Base-by-base conservation (phyloP, 208 protist species). In the Trypanosoma caninum region DNA sequence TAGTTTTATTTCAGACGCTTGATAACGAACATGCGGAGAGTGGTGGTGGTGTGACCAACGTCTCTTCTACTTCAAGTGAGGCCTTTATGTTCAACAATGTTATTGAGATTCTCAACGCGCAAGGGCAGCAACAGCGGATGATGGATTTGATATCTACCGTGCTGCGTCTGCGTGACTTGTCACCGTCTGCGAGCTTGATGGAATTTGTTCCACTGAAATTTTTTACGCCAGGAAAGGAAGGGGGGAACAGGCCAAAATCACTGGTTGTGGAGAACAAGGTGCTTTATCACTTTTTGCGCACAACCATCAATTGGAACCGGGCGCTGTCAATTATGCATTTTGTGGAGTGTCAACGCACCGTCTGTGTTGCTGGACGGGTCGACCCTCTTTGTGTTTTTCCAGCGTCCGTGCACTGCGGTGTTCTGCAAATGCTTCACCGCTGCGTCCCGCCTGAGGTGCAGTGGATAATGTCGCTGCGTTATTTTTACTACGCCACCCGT, bases 381-480 rank as follows among this genome's bases (percentile, higher is more conserved):
- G 14, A 23, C 44, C 35, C 37, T 14, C 18, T 46, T 67, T 27
- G 23, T 34, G 16, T 51, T 25, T 38, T 60, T 11, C 69, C 77
- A 6, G 25, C 57, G 2, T 62, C 72, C 18, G 74, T 80, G 41
- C 78, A 84, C 50, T 80, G 69, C 37, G 74, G 65, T 37, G 53
- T 66, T 11, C 20, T 84, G 2, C 38, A 60, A 16, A 64, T 67
- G 27, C 37, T 84, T n/a, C 47, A 54, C 11, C 65, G 59, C 23
- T 45, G 56, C 30, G 57, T 53, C 11, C 31, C 71, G 27, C 34
- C 20, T 10, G 31, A n/a, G 34, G 20, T 60, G 46, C 69, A 53
- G 2, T 80, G 78, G 60, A 23, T 53, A 20, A 65, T 75, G 41
- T 67, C 67, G 18, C 48, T 71, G 44, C 58, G 40, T 18, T 80